These are phyloP conservation scores for Coelastrella sp. DNA, from an alignment of 139 green algal genomes.

Conservation along the genomic window DNA sequence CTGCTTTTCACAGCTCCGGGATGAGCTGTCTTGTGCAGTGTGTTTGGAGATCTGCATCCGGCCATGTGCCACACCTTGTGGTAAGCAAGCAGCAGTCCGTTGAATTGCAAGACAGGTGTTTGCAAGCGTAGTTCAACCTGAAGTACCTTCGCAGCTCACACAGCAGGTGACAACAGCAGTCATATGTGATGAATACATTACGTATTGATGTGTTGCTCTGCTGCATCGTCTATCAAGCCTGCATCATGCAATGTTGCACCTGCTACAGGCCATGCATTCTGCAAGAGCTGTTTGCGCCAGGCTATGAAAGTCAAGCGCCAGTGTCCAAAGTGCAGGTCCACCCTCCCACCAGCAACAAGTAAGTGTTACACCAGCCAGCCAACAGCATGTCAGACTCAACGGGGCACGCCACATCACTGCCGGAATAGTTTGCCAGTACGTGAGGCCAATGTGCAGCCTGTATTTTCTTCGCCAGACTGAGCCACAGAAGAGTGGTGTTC, in stretches of 20 bases:
- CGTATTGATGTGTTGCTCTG: too few species aligned
- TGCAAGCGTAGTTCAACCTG: too few species aligned
- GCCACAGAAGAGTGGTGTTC: too few species aligned
- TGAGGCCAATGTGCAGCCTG: too few species aligned
- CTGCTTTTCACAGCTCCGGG: constrained; percentile 49
- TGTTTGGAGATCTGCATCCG: constrained; percentile 60
- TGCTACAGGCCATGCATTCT: constrained; percentile 52
- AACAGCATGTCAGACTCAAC: neutral
- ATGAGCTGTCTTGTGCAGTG: constrained; percentile 57
- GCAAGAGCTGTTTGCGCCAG: constrained; percentile 40
- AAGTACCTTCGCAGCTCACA: too few species aligned
- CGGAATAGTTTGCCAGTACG: too few species aligned
- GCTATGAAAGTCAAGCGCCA: constrained; percentile 44
- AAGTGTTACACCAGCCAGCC: neutral
- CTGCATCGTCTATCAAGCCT: too few species aligned
- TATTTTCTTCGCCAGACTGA: too few species aligned
- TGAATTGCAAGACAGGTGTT: neutral
- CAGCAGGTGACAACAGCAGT: too few species aligned
- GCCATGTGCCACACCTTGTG: constrained; percentile 58
- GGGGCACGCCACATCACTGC: too few species aligned
- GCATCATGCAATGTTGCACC: neutral
- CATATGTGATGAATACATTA: too few species aligned
- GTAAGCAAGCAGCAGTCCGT: constrained; percentile 47
- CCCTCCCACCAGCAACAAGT: constrained; percentile 34
- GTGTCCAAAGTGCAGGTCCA: constrained; percentile 58